Conservation (phyloP, 148 eudicot genomes). For the Euryodendron excelsum region DNA sequence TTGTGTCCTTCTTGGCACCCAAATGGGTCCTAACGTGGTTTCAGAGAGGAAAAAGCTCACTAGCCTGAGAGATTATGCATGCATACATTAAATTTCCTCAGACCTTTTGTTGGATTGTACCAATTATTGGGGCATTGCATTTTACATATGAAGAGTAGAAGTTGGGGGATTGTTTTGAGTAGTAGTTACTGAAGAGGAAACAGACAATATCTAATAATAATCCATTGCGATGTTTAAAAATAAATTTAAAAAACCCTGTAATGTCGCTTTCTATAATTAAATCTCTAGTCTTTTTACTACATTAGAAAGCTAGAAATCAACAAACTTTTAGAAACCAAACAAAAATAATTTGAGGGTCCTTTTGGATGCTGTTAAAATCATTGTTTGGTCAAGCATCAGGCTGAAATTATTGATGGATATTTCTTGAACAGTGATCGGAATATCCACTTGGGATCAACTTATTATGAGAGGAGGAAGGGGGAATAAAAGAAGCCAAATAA, state of each 20-base stretch:
- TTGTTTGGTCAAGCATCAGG: not conserved
- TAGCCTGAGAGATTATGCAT: too few relatives aligned
- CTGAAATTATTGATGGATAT: constrained; percentile 17
- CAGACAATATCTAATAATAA: too few relatives aligned
- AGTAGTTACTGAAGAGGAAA: too few relatives aligned
- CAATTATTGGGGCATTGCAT: too few relatives aligned
- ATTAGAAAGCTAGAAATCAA: not conserved
- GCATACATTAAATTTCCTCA: too few relatives aligned
- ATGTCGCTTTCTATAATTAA: not conserved
- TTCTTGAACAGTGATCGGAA: constrained; percentile 7
- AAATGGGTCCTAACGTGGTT: too few relatives aligned
- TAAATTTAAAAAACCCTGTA: not conserved
- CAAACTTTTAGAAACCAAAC: not conserved
- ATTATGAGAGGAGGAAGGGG: too few relatives aligned
- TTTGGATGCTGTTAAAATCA: not conserved
- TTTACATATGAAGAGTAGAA: too few relatives aligned
- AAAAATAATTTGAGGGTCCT: not conserved
- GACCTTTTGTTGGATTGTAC: too few relatives aligned
- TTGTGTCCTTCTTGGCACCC: too few relatives aligned
- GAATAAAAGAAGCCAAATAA: constrained; percentile 11
- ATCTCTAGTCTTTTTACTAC: not conserved
- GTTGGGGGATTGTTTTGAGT: too few relatives aligned
- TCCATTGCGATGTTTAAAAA: not conserved
- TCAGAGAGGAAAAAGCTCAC: too few relatives aligned
- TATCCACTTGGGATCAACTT: constrained; percentile 19